Evolutionary conservation across 768 basidiomycete species (phyloP), one percentile per base, ranked within the genome.

Genomic region (Pisolithus marmoratus): DNA sequence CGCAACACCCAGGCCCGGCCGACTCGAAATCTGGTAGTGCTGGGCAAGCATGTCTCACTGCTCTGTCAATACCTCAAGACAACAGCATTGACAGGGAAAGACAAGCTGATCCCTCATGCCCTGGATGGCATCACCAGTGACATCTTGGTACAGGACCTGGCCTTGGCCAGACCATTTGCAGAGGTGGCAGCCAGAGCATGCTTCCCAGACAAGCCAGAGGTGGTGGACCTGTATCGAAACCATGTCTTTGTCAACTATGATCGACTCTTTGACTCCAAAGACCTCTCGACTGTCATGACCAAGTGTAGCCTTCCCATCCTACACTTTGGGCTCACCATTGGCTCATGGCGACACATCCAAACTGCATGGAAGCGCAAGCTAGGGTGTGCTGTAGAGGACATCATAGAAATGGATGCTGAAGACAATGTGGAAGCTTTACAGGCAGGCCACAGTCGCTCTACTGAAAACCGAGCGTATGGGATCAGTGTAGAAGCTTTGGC

Each of bases 31-130:
- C n/a, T 43, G 41, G 22, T 43, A 22, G 22, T 43, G 20, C 12
- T 43, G 6, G 41, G 41, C 2, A 20, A 23, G 41, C 41, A 43
- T 20, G n/a, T 43, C 41, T 20, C 22, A 6, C 22, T 43, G n/a
- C 41, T 43, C n/a, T 23, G 41, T 5, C 41, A 20, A 8, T 43
- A 43, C 22, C 22, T 14, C 12, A 43, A 43, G 22, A 20, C 41
- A 14, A 23, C 8, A 4, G 41, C 22, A 8, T 5, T 24, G 19
- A 43, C 41, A 8, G 22, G 27, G 14, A 7, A 46, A 3, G 58
- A 66, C 46, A 63, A 60, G 36, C 54, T 66, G 8, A 64, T 70
- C 15, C 70, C 67, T 1, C 63, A 65, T 42, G 54, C 61, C 0
- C 38, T 68, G 0, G 61, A 65, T 53, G 60, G 44, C 0, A 51